Evolutionary conservation across 2,329 filamentous ascomycete species (phyloP), one percentile per base, ranked within the genome.

Genomic region (Colletotrichum filicis): DNA sequence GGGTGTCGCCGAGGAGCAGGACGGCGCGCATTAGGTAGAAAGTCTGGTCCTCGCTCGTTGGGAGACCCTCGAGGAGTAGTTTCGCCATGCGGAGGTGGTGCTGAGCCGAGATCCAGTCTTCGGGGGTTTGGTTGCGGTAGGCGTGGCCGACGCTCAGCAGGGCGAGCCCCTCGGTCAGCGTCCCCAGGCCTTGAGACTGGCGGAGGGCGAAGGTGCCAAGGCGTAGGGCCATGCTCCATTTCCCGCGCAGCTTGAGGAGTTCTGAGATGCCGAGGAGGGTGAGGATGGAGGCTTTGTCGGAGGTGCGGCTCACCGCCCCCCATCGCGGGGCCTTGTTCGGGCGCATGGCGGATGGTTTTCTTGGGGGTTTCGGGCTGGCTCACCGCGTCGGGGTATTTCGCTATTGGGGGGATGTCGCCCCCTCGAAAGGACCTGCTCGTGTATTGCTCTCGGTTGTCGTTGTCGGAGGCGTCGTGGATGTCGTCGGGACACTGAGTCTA

Each of bases 1-100:
- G 73, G 37, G 74, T 73, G 66, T 75, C 74, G 32, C 73, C 74
- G n/a, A 75, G 74, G 1, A 74, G 74, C n/a, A 74, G 26, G n/a
- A 73, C 66, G 49, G 73, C 73, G 53, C 74, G 73, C 73, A 74
- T 63, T 26, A 75, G 69, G 28, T 74, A 75, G 19, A 73, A 73
- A 12, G 69, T 74, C 66, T 70, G 69, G 49, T 74, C 69, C n/a
- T 69, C 64, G 53, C 52, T 66, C 11, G 58, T 22, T 19, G 73
- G 74, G 14, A 74, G 68, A 5, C 68, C 63, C 37, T 70, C 66
- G 37, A 75, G 66, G 9, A 70, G 62, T 5, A 67, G 53, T n/a
- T 74, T 70, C 11, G 74, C 74, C 62, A 68, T 67, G n/a, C 68
- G 68, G 11, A 75, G 66, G 26, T 74, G 73, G 30, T 66, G 61